These are phyloP conservation scores for Gossypium trilobum DNA, from an alignment of 441 rosid species.

Conservation along the genomic window DNA sequence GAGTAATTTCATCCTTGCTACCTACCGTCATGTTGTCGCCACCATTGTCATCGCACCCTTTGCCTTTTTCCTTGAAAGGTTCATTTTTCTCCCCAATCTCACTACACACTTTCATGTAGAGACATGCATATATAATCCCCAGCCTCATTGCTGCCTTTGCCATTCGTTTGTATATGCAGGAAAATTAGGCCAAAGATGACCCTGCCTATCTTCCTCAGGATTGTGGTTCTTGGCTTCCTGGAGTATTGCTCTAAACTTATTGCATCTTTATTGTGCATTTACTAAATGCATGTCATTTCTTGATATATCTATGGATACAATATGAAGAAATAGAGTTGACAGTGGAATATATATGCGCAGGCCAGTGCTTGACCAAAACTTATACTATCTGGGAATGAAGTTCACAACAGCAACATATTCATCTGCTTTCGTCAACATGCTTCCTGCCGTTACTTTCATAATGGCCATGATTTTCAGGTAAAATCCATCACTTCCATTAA, in stretches of 20 bases:
- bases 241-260: slow-evolving; percentile 44
- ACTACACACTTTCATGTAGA: neutral
- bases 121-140: neutral
- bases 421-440: too few relatives aligned
- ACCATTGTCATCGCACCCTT: slow-evolving; percentile 62
- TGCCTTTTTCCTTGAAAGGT: slow-evolving; percentile 80
- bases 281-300: neutral
- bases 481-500: neutral
- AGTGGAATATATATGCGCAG: neutral
- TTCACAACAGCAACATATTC: too few relatives aligned
- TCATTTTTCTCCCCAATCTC: neutral
- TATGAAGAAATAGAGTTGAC: neutral
- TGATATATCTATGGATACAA: too few relatives aligned
- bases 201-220: slow-evolving; percentile 54
- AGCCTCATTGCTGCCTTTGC: neutral
- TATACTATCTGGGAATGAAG: too few relatives aligned
- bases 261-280: neutral
- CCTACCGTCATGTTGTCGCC: slow-evolving; percentile 70
- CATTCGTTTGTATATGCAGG: slow-evolving; percentile 32
- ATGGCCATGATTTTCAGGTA: too few relatives aligned
- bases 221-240: slow-evolving; percentile 56
- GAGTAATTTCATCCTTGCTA: slow-evolving; percentile 59
- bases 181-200: slow-evolving; percentile 87
- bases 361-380: too few relatives aligned
- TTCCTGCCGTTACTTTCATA: too few relatives aligned